Base-by-base conservation (phyloP, 352 stramenopile species). In the Phytopythium boreale region DNA sequence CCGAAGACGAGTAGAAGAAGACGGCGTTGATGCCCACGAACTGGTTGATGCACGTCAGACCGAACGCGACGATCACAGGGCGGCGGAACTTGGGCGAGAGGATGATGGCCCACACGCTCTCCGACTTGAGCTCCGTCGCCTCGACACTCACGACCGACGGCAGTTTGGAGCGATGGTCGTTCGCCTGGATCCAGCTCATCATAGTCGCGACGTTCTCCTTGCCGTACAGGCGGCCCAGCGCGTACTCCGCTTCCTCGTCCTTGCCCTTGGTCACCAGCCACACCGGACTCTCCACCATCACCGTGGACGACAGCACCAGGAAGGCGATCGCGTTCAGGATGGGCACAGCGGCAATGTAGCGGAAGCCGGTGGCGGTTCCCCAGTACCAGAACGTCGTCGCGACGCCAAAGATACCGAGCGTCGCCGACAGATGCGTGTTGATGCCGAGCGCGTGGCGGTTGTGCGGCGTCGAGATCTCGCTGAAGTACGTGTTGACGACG, bases 21-120 rank as follows among this genome's bases (percentile, higher is more conserved):
- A 88, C 75, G 24, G 77, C 79, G 59, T 84, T 90, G 64, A 90
- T 82, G 20, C 78, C 80, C 9, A 79, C 80, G 46, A 90, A 71
- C 60, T 88, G 80, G 61, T 87, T 79, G n/a, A 74, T 68, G n/a
- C 72, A 72, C 0, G 70, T 72, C 14, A 88, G 58, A 7, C 64
- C 71, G 17, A 81, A 63, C 1, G 79, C 78, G 10, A 87, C 65
- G 26, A 85, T 37, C 1, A 84, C 51, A 47, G 78, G 78, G 4
- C 72, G 70, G 27, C 65, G 69, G 59, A 69, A 72, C 59, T 72
- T 72, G 5, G 63, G 50, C 29, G 69, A 71, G 29, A 59, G 37
- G 15, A 62, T 26, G 41, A 80, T 67, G 0, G 66, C 61, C 52
- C 58, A 71, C 27, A 60, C 63, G 1, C 34, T 71, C 15, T 74